Conservation (phyloP, 2,329 filamentous ascomycete genomes). For the Ophiocordyceps camponoti-rufipedis region DNA sequence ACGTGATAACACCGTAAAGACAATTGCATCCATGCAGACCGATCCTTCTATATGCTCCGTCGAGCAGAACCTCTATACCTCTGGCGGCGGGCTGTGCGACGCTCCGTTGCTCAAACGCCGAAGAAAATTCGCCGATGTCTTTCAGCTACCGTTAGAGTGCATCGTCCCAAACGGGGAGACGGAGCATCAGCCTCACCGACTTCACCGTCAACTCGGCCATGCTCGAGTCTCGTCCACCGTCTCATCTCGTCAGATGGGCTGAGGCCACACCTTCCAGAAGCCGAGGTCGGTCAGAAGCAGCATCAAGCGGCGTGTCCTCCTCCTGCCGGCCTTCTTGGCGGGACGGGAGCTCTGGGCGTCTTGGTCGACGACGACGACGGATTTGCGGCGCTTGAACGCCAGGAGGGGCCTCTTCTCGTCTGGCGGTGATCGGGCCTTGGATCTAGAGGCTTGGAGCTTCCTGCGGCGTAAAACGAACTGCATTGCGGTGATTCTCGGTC, state of each 20-base stretch:
- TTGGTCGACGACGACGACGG: background rate
- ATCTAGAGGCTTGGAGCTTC: background rate
- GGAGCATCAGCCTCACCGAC: too few relatives aligned
- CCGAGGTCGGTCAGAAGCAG: background rate
- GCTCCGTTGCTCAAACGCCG: too few relatives aligned
- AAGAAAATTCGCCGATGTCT: too few relatives aligned
- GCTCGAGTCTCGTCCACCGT: too few relatives aligned
- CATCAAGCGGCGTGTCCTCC: background rate
- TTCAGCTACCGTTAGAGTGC: too few relatives aligned
- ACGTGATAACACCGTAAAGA: too few relatives aligned
- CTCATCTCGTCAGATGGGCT: background rate
- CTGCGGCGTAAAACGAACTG: background rate
- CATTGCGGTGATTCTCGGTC: background rate
- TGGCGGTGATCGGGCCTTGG: background rate
- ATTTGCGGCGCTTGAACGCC: background rate
- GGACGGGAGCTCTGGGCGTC: background rate
- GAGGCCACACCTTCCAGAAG: background rate
- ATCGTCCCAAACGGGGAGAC: too few relatives aligned
- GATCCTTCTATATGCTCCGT: too few relatives aligned
- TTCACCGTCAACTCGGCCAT: too few relatives aligned
- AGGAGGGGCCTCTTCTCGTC: background rate
- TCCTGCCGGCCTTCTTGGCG: background rate
- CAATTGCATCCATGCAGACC: too few relatives aligned
- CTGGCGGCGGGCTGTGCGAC: too few relatives aligned
- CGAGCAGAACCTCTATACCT: too few relatives aligned